phyloP scores from a whole-genome alignment of 2,329 filamentous ascomycete genomes.

The Monilinia polystroma region DNA sequence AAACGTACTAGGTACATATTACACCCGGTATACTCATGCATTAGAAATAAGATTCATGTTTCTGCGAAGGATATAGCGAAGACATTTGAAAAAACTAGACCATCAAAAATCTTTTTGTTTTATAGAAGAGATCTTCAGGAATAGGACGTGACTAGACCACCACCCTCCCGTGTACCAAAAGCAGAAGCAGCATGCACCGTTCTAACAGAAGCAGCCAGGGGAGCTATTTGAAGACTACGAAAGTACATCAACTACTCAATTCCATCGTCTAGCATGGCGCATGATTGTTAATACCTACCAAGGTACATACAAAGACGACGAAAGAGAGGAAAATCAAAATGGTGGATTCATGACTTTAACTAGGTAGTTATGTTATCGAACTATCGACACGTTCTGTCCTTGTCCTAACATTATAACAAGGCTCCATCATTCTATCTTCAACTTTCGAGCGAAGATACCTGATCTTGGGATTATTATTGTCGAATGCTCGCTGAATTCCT shows the following conservation, averaged over 20 bases:
- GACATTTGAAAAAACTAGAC: not conserved
- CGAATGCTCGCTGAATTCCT: not conserved
- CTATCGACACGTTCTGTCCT: not conserved
- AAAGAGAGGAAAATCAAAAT: no score
- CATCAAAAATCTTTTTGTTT: no score
- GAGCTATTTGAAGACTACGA: no score
- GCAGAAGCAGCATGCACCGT: no score
- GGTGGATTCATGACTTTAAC: not conserved
- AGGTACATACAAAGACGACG: not conserved
- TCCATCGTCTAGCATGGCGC: no score
- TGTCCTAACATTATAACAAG: not conserved
- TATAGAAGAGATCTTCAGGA: no score
- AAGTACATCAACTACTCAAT: no score
- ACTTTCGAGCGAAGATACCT: not conserved
- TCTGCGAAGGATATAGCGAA: constrained; percentile 3
- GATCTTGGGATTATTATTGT: not conserved
- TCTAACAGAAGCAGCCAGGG: no score
- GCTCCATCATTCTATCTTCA: not conserved
- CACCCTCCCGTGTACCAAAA: no score
- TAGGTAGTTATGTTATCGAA: not conserved
- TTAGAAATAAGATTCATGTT: not conserved
- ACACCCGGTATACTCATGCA: no score
- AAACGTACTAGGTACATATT: not conserved
- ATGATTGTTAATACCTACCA: not conserved
- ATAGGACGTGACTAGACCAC: no score